Base-by-base conservation (phyloP, 257 asterid genomes). In the Solanum arcanum region DNA sequence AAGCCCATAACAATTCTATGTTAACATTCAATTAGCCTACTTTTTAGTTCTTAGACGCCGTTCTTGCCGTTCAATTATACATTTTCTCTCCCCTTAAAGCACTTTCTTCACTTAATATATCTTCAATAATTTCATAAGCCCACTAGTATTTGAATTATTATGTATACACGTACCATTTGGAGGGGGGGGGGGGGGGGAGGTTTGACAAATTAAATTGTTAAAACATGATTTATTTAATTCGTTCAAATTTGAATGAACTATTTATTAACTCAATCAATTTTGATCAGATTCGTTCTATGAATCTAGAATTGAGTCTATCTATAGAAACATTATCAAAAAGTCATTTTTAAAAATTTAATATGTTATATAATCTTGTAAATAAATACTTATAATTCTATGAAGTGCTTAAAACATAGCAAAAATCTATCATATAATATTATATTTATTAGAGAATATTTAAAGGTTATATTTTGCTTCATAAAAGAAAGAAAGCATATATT, bases 21-120 rank as follows among this genome's bases (percentile, higher is more conserved):
- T 88, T 68, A 87, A 92, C 97, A 95, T 94, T 95, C 89, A 94
- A 95, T 95, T 93, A 92, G 98, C 98, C 98, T 91, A 90, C 94
- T 86, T 93, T 90, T 88, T 94, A 92, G 98, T 66, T 94, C 86
- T 87, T 76, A 85, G 88, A 72, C 64, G 89, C 94, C 93, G 90
- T 86, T 91, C 73, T 86, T 82, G 87, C 87, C 88, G 66, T 86
- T 87, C 88, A 90, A 88, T 91, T 92, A 88, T 89, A 62, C 7
- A 20, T 73, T 87, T 85, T 42, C 29, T 39, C 39, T 31, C 18
- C 37, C 75, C 75, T 29, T 69, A 69, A 66, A 69, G 35, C 75
- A 27, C 41, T 25, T 66, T 66, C 5, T 12, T 77, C 14, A 44
- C 14, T 27, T 33, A 25, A 27, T 25, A 27, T 9, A 25, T 66